phyloP scores from a whole-genome alignment of 2,329 filamentous ascomycete genomes.

The Cladophialophora psammophila region DNA sequence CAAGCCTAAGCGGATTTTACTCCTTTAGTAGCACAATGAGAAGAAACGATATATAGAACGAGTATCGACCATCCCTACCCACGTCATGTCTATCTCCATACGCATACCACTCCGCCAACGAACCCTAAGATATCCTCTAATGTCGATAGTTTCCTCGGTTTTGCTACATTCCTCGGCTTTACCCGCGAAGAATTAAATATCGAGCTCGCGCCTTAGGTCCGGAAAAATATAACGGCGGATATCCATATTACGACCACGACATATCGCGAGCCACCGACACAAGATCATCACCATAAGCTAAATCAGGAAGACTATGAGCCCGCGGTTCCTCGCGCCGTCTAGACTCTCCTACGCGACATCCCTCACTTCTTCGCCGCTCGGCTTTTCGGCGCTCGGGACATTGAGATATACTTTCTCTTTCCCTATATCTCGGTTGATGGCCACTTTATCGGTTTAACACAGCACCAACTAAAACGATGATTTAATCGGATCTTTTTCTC shows the following conservation, averaged over 20 bases:
- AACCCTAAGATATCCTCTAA: not conserved
- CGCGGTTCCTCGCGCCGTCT: accelerated
- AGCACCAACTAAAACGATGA: not conserved
- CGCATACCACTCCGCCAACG: not conserved
- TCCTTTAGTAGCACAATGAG: not conserved
- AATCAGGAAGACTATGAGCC: not conserved
- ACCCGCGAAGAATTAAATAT: not conserved
- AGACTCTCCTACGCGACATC: not conserved
- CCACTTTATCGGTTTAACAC: not conserved
- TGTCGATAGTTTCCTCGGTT: not conserved
- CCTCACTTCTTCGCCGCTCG: not conserved
- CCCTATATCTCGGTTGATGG: not conserved
- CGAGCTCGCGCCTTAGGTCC: not conserved
- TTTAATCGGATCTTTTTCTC: not conserved
- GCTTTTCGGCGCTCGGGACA: not conserved
- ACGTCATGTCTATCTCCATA: not conserved
- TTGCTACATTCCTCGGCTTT: not conserved
- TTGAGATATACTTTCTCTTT: not conserved
- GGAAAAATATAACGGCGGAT: not conserved
- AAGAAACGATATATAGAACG: not conserved
- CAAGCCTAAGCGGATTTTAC: not conserved
- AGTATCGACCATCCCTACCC: not conserved
- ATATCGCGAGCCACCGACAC: not conserved
- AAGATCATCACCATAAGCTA: not conserved
- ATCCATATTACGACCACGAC: not conserved